Evolutionary conservation across 2,329 filamentous ascomycete genomes (phyloP), one percentile per base, ranked within the genome.

Genomic region (Lachnellula subtilissima): DNA sequence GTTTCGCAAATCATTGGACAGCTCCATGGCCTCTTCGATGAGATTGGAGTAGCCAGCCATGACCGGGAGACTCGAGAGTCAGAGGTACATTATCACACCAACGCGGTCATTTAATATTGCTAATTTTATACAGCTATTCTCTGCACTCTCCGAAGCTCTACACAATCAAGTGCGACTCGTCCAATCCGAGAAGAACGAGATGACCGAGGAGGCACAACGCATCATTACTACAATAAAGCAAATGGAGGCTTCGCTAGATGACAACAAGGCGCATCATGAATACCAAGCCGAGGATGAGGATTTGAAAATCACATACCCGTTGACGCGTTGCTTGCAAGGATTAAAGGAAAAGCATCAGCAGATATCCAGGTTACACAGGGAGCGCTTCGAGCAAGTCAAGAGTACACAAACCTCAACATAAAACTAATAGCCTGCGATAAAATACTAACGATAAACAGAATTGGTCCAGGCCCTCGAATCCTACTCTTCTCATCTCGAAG

Each of bases 311-410:
- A 93, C 91, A 4, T 94, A 86, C 64, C 94, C 94, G 1, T 78
- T 99, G 55, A 85, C 82, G 48, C 81, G 84, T 63, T 99, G 95
- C 71, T 77, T 99, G 58, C 82, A 88, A 68, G 75, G 73, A 17
- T 79, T 99, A 53, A 93, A 91, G 72, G 91, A 97, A 72, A 96
- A 94, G 75, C 88, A 96, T 68, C 79, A 77, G 56, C 84, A 88
- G 51, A 83, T 97, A 64, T 85, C 83, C 74, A 89, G 88, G 69
- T 76, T 94, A 56, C 92, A 99, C 73, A 87, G 85, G 61, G 92
- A 97, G 74, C 87, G 94, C 58, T 97, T 91, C 67, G 92, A 97
- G 70, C 91, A 97, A 77, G 91, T 97, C 57, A 93, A 90, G 74
- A 97, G 91, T 95, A 76, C 66, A 87, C 17, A 25, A n/a, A 48